Evolutionary conservation across 2,329 filamentous ascomycete species (phyloP), one percentile per base, ranked within the genome.

Genomic region (Neonectria faginata): DNA sequence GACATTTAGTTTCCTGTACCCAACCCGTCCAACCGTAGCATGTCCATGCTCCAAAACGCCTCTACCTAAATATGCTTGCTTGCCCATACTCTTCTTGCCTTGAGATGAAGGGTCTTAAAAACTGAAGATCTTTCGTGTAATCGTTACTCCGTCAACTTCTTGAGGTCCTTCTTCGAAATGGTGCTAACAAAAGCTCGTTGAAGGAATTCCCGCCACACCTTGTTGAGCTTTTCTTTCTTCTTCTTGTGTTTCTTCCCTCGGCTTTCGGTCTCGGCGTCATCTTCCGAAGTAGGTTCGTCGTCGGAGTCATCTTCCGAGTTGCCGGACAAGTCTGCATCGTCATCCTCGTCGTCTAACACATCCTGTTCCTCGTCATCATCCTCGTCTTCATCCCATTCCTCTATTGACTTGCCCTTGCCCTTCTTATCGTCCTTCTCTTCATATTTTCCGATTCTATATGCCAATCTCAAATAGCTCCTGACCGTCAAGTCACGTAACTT

Each of bases 401-500:
- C 64, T 56, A 68, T 56, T 42, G 64, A 60, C 25, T 71, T 74
- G 41, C 65, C 69, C 57, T 70, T 72, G 58, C 70, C 66, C 52
- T 72, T 70, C 63, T 66, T 65, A 0, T 48, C 53, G 36, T 66
- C 65, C 18, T 60, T 66, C 39, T 65, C 68, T 31, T 61, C 68
- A 58, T 67, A 69, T 61, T 75, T 69, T 3, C 91, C 92, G 74
- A 98, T 97, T 59, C 90, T 85, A 67, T 90, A 88, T 11, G 96
- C 96, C 52, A 98, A 84, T 65, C 92, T 86, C 48, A 98, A 82
- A 76, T 92, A 92, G 76, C 89, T 97, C 67, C 88, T 85, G 57
- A 97, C 92, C 0, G 95, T 98, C 77, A 99, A 81, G 78, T 98
- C 95, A 47, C 87, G 84, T 71, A 97, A 79, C 65, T 88, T 86